Evolutionary conservation across 345 rosid genomes (phyloP), one percentile per base, ranked within the genome.

Genomic region (Linum usitatissimum): DNA sequence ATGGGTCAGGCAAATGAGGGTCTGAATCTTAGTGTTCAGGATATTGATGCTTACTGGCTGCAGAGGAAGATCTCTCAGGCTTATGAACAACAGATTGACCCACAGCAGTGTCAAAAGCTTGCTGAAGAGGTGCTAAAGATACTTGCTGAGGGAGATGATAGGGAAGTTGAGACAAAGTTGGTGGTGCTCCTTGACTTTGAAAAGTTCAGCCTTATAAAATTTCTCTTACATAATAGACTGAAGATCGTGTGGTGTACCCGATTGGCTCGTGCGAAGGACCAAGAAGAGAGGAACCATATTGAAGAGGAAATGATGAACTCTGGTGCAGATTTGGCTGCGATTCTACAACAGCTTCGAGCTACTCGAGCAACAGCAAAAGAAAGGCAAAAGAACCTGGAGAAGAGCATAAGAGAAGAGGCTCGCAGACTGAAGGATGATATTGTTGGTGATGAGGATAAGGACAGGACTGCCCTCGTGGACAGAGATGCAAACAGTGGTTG

Each of bases 191-290:
- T 90, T 17, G 76, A 79, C 70, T 87, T 57, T 62, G 87, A 90
- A 3, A 81, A 80, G 75, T 92, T 92, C 74, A 80, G 73, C 70
- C 91, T 90, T n/a, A 71, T 92, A 48, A 92, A 89, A 69, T 78
- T 81, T 63, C 77, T 92, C 60, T 57, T 84, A 63, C 71, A 77
- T 36, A 92, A 92, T 67, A 77, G 90, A 72, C 75, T 89, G 70
- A 87, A 92, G 80, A 75, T 89, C 56, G 90, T 89, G 40, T 89
- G 98, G 98, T 89, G 95, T 70, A 92, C 97, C 18, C 91, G 98
- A 30, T 76, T 92, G 79, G 83, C 91, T n/a, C 84, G 97, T 84
- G 89, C 96, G 54, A 86, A 92, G 72, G 95, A 84, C 70, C 91
- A 87, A 55, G 79, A 85, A 18, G 97, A 85, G 78, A 81, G 86